Percentiles rank a stretch among this genome's conserved stretches.
Evolutionary conservation across 1,139 yeast species (phyloP).

Genomic region (Arxiozyma slooffiae): DNA sequence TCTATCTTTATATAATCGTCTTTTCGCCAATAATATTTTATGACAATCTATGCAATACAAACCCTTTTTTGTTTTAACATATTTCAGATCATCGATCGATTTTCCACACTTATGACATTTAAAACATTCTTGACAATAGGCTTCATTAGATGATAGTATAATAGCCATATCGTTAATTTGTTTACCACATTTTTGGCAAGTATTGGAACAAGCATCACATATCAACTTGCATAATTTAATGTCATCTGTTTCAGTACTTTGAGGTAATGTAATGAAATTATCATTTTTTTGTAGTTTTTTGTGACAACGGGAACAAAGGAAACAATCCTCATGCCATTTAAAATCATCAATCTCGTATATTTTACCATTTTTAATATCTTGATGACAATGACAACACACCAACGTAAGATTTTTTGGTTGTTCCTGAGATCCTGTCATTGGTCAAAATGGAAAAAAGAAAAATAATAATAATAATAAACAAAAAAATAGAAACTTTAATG

Average conservation of each 20-base stretch:
- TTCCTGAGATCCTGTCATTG: not conserved
- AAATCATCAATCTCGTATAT: constrained; percentile 69
- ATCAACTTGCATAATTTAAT: constrained; percentile 47
- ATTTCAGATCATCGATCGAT: constrained; percentile 78
- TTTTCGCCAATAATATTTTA: constrained; percentile 49
- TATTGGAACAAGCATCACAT: constrained; percentile 82
- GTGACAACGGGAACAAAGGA: constrained; percentile 76
- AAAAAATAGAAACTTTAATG: not conserved
- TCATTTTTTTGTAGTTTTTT: constrained; percentile 37
- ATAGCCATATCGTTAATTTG: constrained; percentile 91
- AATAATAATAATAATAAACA: not conserved
- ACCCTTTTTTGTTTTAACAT: constrained; percentile 90
- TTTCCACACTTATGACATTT: constrained; percentile 80
- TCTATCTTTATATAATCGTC: constrained; percentile 29
- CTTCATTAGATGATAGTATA: constrained; percentile 63
- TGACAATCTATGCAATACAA: constrained; percentile 90
- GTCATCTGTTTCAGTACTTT: not conserved
- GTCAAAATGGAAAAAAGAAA: not conserved
- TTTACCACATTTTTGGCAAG: constrained; percentile 75
- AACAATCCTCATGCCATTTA: constrained; percentile 91
- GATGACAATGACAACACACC: constrained; percentile 8
- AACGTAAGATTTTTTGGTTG: not conserved
- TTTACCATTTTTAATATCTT: constrained; percentile 6
- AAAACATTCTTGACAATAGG: constrained; percentile 86
- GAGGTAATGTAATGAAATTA: not conserved